Evolutionary conservation across 306 rosid genomes (phyloP), one percentile per base, ranked within the genome.

Genomic region (Senna siamea): DNA sequence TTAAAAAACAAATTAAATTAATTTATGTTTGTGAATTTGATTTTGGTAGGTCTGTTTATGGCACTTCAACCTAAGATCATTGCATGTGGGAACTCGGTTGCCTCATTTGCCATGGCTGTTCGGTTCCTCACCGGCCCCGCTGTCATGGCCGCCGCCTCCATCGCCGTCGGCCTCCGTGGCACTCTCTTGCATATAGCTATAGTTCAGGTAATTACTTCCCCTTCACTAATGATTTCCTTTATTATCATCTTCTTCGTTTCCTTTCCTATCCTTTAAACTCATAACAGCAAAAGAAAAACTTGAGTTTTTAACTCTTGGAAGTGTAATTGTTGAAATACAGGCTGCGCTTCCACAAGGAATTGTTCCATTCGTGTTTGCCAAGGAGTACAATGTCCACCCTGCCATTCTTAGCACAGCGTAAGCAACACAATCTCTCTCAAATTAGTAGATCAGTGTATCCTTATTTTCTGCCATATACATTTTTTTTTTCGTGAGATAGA

Each of bases 311-410:
- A 28, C 79, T 70, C 40, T 52, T 8, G 54, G 23, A 72, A 65
- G 47, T 48, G 23, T 28, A 50, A 69, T 72, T 79, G 62, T 32
- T 76, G 66, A 23, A 76, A 30, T 65, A 55, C 60, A 94, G 97
- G 99, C 99, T 56, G 98, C 99, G 13, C 92, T 94, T 73, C 99
- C 99, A 4, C 99, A 94, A 86, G 99, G 99, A 37, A 88, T 94
- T 73, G 99, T 94, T 70, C 98, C 99, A 1, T 94, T 94, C 68
- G 99, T 94, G 70, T 94, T 94, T 86, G 98, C 99, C 19, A 94
- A 92, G 78, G 99, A 94, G 80, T 94, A 94, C 87, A 94, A 94
- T 72, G 90, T 94, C 15, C 99, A 94, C 75, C 99, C 99, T 4
- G 82, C 97, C 55, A 90, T 94, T 83, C 99, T 94, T 1, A 94